Conservation (phyloP, 2,329 filamentous ascomycete species). For the Penicillium sp. region DNA sequence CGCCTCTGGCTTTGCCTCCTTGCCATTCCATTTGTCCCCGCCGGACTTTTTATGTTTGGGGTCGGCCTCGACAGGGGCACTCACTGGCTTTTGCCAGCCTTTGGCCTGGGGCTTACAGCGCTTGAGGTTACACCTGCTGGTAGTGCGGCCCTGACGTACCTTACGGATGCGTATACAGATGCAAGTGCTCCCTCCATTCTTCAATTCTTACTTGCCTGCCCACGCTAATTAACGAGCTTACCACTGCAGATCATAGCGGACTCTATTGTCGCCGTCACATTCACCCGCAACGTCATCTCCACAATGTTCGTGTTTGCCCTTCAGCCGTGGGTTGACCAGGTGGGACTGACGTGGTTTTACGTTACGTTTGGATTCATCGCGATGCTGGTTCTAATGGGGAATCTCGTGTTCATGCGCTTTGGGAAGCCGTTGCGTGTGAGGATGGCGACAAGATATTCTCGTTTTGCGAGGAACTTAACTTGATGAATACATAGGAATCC, state of each 20-base stretch:
- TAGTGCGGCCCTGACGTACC: no score
- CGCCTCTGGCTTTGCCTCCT: conserved; percentile 41
- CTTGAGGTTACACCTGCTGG: conserved; percentile 25
- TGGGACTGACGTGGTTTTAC: neutral
- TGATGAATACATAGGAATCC: no score
- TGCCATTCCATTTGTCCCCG: conserved; percentile 5
- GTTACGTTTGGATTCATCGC: neutral
- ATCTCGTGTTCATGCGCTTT: neutral
- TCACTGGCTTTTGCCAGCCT: neutral
- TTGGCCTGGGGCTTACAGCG: conserved; percentile 11
- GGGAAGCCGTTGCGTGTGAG: neutral
- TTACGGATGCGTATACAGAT: no score
- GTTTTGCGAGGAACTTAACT: no score
- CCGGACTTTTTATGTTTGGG: neutral
- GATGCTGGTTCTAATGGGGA: neutral
- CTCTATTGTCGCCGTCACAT: conserved; percentile 51
- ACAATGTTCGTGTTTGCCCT: conserved; percentile 54
- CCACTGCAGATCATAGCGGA: conserved; percentile 52
- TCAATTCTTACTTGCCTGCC: no score
- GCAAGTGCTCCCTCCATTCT: no score
- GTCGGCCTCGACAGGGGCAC: neutral
- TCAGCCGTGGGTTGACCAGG: neutral
- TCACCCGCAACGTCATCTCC: conserved; percentile 51
- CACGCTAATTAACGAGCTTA: neutral
- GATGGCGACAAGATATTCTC: neutral